Base-by-base conservation (phyloP, 192 early-diverging fungal species). In the Powellomyces hirtus region DNA sequence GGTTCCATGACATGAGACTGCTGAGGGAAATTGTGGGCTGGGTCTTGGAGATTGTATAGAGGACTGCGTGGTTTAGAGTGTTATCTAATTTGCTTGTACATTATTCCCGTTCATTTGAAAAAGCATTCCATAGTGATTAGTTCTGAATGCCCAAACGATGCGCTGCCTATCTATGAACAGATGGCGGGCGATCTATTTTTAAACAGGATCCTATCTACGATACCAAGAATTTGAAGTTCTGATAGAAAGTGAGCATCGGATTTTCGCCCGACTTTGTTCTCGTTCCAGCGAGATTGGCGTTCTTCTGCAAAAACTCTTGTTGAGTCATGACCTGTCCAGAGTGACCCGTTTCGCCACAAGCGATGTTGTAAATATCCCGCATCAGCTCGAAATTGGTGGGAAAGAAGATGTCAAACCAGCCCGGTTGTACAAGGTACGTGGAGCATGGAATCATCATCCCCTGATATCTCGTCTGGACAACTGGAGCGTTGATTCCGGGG, bases 371-470 rank as follows among this genome's bases (percentile, higher is more conserved):
- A 78, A 98, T 80, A 36, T 87, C 84, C 65, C 74, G 70, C 72
- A 95, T 66, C 16, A 93, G 75, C 68, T 92, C 92, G 85, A 96
- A 99, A 75, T 99, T 90, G 24, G 95, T 98, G 2, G 97, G 97
- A 71, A 98, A 99, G 77, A 99, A 98, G 50, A 99, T 96, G 71
- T 98, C 96, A 79, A 99, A 99, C 87, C 88, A 97, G 11, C 97
- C 97, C 4, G 94, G 97, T 75, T 94, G 92, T 7, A 99, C 95
- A 76, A 99, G 89, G 66, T 96, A 97, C 0, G 94, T 97, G 30
- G 89, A 90, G 66, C 94, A 95, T 14, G 97, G 90, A 6, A 99
- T 90, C 94, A 97, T 99, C 27, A 81, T 84, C 1, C 91, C 89
- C 50, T 85, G 72, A 74, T 94, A 94, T 6, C 94, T 79, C 8